Percentiles rank a stretch among this genome's conserved stretches.
phyloP scores from a whole-genome alignment of 768 basidiomycete genomes.

The Cytidiella melzeri region DNA sequence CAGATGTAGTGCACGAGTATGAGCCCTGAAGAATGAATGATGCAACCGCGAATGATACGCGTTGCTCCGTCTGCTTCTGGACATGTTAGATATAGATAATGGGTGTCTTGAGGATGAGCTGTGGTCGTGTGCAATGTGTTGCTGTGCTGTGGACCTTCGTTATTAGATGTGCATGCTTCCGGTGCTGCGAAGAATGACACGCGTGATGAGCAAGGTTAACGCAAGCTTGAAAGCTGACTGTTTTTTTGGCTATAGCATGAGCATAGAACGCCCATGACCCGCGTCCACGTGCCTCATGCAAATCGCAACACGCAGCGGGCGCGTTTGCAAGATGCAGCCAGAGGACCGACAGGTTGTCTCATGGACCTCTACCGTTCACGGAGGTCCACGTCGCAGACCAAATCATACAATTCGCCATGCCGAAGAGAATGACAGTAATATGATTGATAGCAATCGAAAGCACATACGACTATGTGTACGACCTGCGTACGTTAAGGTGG shows the following conservation, averaged over 20 bases:
- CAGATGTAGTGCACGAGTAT: neutral
- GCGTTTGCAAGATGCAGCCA: neutral
- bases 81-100: neutral
- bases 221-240: neutral
- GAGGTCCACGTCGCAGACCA: neutral
- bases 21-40: neutral
- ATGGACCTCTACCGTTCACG: neutral
- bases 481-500: neutral
- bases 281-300: neutral
- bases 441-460: neutral
- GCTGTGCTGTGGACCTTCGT: neutral
- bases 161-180: constrained; percentile 1
- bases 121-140: neutral
- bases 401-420: no score
- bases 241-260: neutral
- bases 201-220: constrained; percentile 3
- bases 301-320: neutral
- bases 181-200: constrained; percentile 1
- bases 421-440: no score
- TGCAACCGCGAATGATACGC: neutral
- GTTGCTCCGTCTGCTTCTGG: neutral
- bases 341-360: no score
- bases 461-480: neutral
- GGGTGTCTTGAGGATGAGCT: neutral
- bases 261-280: neutral